phyloP scores from a whole-genome alignment of 345 rosid species.

The Raphanus raphanistrum region DNA sequence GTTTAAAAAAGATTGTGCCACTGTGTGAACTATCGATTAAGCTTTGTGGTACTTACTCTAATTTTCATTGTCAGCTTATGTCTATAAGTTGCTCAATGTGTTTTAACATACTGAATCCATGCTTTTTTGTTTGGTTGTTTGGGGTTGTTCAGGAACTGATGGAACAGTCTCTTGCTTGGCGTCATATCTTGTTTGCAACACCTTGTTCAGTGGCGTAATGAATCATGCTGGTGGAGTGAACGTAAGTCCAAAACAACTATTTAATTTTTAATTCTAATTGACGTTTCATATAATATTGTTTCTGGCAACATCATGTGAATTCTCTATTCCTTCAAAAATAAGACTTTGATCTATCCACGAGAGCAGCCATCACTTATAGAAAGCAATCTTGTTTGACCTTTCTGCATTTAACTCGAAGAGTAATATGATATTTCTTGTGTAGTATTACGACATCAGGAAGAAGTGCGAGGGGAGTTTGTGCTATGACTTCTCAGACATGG shows the following conservation, averaged over 20 bases:
- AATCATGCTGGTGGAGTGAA: slow-evolving; percentile 61
- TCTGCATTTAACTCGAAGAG: not conserved
- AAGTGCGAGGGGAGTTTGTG: slow-evolving; percentile 85
- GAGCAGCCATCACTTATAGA: slow-evolving; percentile 4
- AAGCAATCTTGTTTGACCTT: not conserved
- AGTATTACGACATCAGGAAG: slow-evolving; percentile 95
- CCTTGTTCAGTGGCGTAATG: slow-evolving; percentile 73
- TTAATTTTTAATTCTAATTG: not conserved
- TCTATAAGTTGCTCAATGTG: not conserved
- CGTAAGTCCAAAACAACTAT: slow-evolving; percentile 50
- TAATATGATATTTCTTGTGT: slow-evolving; percentile 32
- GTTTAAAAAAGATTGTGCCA: slow-evolving; percentile 78
- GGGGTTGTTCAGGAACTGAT: slow-evolving; percentile 70
- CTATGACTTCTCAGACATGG: slow-evolving; percentile 99
- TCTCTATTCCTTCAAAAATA: not conserved
- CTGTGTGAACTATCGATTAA: slow-evolving; percentile 79
- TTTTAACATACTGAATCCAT: not conserved
- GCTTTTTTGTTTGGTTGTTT: not conserved
- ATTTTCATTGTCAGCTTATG: slow-evolving; percentile 5
- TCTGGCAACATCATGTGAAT: slow-evolving; percentile 9
- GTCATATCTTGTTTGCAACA: slow-evolving; percentile 85
- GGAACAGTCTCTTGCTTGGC: slow-evolving; percentile 95
- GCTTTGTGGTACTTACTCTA: slow-evolving; percentile 71
- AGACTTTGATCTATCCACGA: not conserved
- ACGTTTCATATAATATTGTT: not conserved